Percentiles rank a stretch among this genome's conserved stretches.
Conservation (phyloP, 768 basidiomycete species). For the Sutorius australiensis region DNA sequence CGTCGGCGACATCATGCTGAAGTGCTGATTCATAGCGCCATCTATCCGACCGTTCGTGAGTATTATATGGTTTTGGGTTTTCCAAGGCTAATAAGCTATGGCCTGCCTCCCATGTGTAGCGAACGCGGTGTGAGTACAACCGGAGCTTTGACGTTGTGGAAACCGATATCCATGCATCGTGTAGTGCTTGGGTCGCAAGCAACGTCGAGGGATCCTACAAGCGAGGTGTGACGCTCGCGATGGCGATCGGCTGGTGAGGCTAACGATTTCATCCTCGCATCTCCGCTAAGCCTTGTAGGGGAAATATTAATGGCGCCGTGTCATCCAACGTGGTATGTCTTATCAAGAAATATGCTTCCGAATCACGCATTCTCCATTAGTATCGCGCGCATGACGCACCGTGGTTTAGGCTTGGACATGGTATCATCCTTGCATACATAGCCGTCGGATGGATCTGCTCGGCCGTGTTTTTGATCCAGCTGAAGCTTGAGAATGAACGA, state of each 20-base stretch:
- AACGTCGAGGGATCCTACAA: conserved; percentile 76
- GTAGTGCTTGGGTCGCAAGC: conserved; percentile 66
- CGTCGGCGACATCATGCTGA: conserved; percentile 1
- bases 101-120: conserved; percentile 25
- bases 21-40: conserved; percentile 28
- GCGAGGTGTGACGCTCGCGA: conserved; percentile 62
- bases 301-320: conserved; percentile 68
- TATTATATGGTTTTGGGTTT: conserved; percentile 2
- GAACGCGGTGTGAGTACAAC: conserved; percentile 46
- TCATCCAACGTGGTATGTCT: conserved; percentile 58
- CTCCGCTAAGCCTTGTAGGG: conserved; percentile 28
- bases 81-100: background rate
- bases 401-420: conserved; percentile 68
- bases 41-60: conserved; percentile 47
- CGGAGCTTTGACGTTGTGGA: conserved; percentile 6
- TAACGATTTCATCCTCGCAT: conserved; percentile 11
- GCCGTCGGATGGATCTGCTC: conserved; percentile 58
- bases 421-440: conserved; percentile 67
- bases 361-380: conserved; percentile 29
- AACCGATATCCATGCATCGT: conserved; percentile 1
- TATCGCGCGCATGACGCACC: conserved; percentile 64
- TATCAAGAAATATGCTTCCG: background rate
- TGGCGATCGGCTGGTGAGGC: conserved; percentile 57
- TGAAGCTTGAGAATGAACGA: conserved; percentile 56
- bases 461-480: conserved; percentile 41